Evolutionary conservation across 768 basidiomycete genomes (phyloP).

Genomic region (Lentinula lateritia): DNA sequence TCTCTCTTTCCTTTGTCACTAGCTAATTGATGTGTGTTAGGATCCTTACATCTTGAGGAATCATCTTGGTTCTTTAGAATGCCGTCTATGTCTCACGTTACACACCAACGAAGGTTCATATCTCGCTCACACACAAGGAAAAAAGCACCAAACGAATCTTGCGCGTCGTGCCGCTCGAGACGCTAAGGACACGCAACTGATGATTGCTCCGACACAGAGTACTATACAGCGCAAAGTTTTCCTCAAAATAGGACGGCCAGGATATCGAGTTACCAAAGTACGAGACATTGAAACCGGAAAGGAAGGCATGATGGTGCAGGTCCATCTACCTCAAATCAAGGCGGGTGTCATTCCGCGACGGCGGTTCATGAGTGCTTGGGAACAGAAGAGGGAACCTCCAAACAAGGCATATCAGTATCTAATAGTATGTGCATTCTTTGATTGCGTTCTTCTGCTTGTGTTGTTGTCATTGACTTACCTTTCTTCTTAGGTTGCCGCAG

Average conservation of each 20-base stretch:
- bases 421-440: slow-evolving; percentile 57
- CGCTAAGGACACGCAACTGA: slow-evolving; percentile 88
- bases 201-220: slow-evolving; percentile 78
- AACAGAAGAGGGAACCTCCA: slow-evolving; percentile 91
- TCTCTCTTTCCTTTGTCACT: neutral
- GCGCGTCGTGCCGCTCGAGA: slow-evolving; percentile 96
- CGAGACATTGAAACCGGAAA: slow-evolving; percentile 86
- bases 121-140: slow-evolving; percentile 98
- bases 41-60: slow-evolving; percentile 99
- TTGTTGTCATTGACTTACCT: slow-evolving; percentile 14
- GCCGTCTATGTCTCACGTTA: slow-evolving; percentile 92
- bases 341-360: slow-evolving; percentile 76
- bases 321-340: slow-evolving; percentile 94
- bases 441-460: neutral
- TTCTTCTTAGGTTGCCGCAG: slow-evolving; percentile 81
- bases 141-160: slow-evolving; percentile 98
- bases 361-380: slow-evolving; percentile 97
- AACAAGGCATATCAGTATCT: slow-evolving; percentile 98
- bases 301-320: slow-evolving; percentile 97
- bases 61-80: slow-evolving; percentile 97
- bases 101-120: slow-evolving; percentile 99
- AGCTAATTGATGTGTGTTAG: slow-evolving; percentile 30
- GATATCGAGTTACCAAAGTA: slow-evolving; percentile 95
- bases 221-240: slow-evolving; percentile 89
- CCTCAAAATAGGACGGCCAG: slow-evolving; percentile 94